phyloP scores from a whole-genome alignment of 176 grass and related monocot genomes.

The Thinopyrum elongatum region DNA sequence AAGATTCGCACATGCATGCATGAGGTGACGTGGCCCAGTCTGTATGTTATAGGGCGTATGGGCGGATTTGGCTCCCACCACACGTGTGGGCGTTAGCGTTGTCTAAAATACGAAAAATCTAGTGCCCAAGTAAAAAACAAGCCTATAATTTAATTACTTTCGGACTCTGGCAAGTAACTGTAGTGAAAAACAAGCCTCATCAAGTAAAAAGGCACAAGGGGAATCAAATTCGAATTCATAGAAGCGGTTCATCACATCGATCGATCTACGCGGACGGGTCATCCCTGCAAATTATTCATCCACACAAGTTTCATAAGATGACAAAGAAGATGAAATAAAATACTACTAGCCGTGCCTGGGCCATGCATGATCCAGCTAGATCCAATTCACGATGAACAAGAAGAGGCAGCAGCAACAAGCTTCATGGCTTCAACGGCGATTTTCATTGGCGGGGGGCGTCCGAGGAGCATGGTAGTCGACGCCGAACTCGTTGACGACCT shows the following conservation, averaged over 20 bases:
- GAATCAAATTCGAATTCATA: not conserved
- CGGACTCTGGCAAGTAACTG: not conserved
- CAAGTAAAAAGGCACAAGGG: not conserved
- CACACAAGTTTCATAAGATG: not conserved
- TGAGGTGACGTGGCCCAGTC: too few species aligned
- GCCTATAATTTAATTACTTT: not conserved
- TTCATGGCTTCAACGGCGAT: not conserved
- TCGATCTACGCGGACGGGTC: not conserved
- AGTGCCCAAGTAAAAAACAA: too few species aligned
- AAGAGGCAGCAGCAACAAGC: not conserved
- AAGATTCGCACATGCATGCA: too few species aligned
- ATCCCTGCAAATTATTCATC: not conserved
- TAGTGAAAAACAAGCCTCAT: not conserved
- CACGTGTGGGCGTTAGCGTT: too few species aligned
- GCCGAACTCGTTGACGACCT: conserved; percentile 21
- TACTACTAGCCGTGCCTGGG: not conserved
- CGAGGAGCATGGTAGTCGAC: conserved; percentile 23
- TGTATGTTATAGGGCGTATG: too few species aligned
- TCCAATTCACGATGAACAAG: not conserved
- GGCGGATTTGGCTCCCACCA: too few species aligned
- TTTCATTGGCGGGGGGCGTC: conserved; percentile 9
- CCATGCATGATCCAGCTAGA: not conserved
- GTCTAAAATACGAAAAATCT: too few species aligned
- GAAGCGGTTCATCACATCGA: not conserved
- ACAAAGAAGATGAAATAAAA: not conserved